Base-by-base conservation (phyloP, 306 rosid species). In the Pachyrhizus erosus region DNA sequence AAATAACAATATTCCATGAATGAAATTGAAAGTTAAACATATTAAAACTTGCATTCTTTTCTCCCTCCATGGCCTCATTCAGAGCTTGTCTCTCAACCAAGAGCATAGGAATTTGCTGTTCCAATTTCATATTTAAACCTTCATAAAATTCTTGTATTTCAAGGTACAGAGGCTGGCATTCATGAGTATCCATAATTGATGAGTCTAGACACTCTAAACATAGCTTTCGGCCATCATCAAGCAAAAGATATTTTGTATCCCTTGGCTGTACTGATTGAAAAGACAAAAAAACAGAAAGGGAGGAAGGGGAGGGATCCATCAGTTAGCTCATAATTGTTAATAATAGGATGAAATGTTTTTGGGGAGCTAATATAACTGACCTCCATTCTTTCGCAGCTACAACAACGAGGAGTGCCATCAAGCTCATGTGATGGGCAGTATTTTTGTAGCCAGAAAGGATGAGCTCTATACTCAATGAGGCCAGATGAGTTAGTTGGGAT, bases 331-430 rank as follows among this genome's bases (percentile, higher is more conserved):
- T 58, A 12, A 46, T 27, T 45, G 68, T n/a, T 3, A 71, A 68
- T 34, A 52, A 23, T 24, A 31, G 17, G 42, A 61, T 65, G 51
- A 46, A 64, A 62, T 26, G 73, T 15, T 67, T 18, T 72, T 31
- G 4, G 70, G 52, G 55, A 78, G 73, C 76, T 5, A 75, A 29
- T 61, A 62, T 54, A 79, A 86, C 91, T 77, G 40, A 96, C 99
- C 97, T 96, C 98, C 99, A 96, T 93, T 93, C 98, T 91, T 90
- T 96, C 99, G 21, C 99, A 96, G 89, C 99, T 96, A 88, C 99
- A 93, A 79, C 99, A 96, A 72, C 98, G 91, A 77, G 97, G 97
- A 78, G 99, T 96, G 70, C 92, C 87, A 70, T 96, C 98, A 5
- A 89, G 91, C 77, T 96, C 99, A 79, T 96, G 99, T 17, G 94